Evolutionary conservation across 2,329 filamentous ascomycete genomes (phyloP).

Genomic region (Fonsecaea erecta): DNA sequence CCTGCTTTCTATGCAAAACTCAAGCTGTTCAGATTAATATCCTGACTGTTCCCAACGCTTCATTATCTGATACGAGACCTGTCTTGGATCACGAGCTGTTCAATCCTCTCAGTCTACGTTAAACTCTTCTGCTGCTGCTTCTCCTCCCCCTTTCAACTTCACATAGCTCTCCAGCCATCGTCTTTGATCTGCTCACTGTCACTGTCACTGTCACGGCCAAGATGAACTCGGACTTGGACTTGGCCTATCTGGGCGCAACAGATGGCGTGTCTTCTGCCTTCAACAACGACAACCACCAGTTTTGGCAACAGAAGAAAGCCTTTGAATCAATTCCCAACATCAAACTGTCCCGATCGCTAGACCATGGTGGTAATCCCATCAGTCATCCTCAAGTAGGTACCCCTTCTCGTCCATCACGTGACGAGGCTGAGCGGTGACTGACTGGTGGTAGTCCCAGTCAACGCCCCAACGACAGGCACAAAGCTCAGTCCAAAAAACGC

Average conservation of each 20-base stretch:
- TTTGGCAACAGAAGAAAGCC: constrained; percentile 1
- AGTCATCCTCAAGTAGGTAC: background rate
- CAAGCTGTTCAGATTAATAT: background rate
- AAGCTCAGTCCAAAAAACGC: background rate
- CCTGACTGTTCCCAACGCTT: background rate
- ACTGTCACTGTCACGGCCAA: background rate
- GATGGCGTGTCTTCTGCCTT: constrained; percentile 8
- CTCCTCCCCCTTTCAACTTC: background rate
- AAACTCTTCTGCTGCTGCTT: background rate
- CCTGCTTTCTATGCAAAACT: background rate
- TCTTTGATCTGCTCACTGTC: background rate
- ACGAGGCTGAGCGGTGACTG: constrained; percentile 3
- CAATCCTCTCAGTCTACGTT: background rate
- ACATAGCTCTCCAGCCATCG: background rate
- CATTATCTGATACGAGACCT: background rate
- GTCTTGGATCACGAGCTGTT: background rate
- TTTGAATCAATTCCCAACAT: constrained; percentile 16
- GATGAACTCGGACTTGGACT: constrained; percentile 11
- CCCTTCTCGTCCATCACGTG: background rate
- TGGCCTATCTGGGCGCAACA: constrained; percentile 9
- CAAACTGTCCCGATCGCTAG: constrained; percentile 11
- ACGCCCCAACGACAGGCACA: background rate
- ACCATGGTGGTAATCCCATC: background rate
- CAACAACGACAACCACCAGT: background rate
- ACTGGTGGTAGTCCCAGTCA: background rate